Percentiles rank a stretch among this genome's conserved stretches.
Conservation (phyloP, 2,329 filamentous ascomycete species). For the Arthrobotrys sinensis region DNA sequence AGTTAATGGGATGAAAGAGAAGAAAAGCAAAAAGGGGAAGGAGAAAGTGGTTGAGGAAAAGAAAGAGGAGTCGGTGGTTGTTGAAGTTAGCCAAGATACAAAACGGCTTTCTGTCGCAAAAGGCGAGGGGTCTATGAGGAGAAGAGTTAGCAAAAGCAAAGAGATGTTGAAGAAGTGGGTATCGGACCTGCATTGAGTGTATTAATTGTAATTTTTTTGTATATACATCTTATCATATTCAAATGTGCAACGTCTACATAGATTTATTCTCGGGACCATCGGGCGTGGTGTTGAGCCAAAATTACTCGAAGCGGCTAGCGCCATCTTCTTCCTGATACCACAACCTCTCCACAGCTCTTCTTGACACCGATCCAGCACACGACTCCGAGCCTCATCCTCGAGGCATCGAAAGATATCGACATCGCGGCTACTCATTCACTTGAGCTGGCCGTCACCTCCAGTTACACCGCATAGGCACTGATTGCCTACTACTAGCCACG, state of each 20-base stretch:
- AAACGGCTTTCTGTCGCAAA: background rate
- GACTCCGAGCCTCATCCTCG: constrained; percentile 22
- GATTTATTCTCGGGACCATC: background rate
- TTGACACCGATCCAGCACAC: background rate
- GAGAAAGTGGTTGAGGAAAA: constrained; percentile 2
- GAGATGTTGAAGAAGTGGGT: constrained; percentile 39
- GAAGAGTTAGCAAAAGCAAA: constrained; percentile 30
- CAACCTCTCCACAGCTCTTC: background rate
- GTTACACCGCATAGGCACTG: constrained; percentile 1
- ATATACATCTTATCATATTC: background rate
- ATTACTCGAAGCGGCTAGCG: constrained; percentile 17
- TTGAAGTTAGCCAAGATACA: background rate
- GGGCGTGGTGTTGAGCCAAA: background rate
- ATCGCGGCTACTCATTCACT: constrained; percentile 53
- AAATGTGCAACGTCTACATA: no score
- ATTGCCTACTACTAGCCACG: background rate
- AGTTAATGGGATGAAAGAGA: constrained; percentile 14
- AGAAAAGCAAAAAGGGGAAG: constrained; percentile 1
- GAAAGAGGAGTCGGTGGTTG: background rate
- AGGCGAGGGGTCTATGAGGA: background rate
- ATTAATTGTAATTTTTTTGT: background rate
- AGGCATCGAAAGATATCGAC: constrained; percentile 31
- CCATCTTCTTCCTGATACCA: background rate
- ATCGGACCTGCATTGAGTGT: constrained; percentile 2
- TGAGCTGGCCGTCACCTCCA: constrained; percentile 40